Base-by-base conservation (phyloP, 2,329 filamentous ascomycete genomes). In the Alternaria sp. region DNA sequence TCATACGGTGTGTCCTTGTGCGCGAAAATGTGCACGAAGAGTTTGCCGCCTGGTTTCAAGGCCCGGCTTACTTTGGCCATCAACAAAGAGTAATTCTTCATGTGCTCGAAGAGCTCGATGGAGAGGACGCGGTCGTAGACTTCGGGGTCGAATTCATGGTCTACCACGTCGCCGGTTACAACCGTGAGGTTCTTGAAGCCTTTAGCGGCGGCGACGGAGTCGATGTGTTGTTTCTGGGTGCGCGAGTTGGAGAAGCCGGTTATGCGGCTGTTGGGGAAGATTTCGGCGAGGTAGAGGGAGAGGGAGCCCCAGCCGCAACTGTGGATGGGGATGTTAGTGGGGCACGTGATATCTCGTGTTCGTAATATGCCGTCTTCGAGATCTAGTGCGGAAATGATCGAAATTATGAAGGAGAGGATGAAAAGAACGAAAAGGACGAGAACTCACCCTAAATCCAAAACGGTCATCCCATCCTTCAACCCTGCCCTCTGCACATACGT, bases 31-130 rank as follows among this genome's bases (percentile, higher is more conserved):
- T 92, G 90, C 60, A 91, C 87, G 71, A 92, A 91, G 13, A 91
- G 81, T 79, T 91, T 90, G 5, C 90, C 90, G 1, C 83, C 83
- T 0, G 88, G 86, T 68, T 86, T 89, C 57, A 92, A 80, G 3
- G 88, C 84, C 28, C 84, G 81, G 4, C 83, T 74, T 15, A 91
- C 80, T 77, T 92, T 92, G 46, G 85, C 84, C 81, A 92, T 86
- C 23, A 92, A 84, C 12, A 88, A 80, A 65, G 89, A 86, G 77
- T 92, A 91, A 77, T 92, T 92, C 77, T 92, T 92, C 89, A 92
- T 91, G 77, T 92, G 90, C 76, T 92, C 90, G 72, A 92, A 91
- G 12, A 92, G 83, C 84, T 91, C 90, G 65, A 92, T 89, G 8
- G 87, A 89, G 15, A 92, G 82, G 1, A 91, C 87, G 12, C 90